Conservation (phyloP, 2,329 filamentous ascomycete species). For the Esteya vermicola region DNA sequence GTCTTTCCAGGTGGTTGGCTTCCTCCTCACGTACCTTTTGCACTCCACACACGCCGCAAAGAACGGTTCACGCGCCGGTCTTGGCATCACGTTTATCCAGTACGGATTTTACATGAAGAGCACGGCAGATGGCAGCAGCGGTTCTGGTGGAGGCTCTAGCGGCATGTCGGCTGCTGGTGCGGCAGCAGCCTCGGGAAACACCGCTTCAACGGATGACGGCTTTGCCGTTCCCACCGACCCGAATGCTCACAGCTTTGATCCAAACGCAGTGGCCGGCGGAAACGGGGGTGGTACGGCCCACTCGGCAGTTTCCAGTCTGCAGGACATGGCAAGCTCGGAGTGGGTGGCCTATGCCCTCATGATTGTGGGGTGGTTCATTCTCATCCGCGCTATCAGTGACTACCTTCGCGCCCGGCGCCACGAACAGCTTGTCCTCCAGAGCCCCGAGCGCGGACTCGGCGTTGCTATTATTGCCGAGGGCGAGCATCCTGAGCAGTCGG, state of each 20-base stretch:
- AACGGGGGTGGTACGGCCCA: conserved; percentile 13
- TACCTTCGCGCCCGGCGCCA: conserved; percentile 79
- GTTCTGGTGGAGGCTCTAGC: conserved; percentile 23
- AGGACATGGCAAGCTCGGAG: conserved; percentile 58
- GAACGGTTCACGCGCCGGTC: conserved; percentile 85
- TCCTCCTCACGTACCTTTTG: conserved; percentile 92
- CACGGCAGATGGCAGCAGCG: conserved; percentile 22
- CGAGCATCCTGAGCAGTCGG: conserved; percentile 64
- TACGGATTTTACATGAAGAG: conserved; percentile 94
- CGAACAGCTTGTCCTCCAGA: conserved; percentile 85
- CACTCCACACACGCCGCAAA: conserved; percentile 98
- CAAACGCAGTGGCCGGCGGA: conserved; percentile 41
- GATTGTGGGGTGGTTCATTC: conserved; percentile 96
- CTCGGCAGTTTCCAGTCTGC: conserved; percentile 19
- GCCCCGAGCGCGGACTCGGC: conserved; percentile 73
- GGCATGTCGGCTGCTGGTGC: conserved; percentile 24
- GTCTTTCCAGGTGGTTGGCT: conserved; percentile 93
- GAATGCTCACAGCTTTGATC: conserved; percentile 80
- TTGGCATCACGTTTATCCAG: conserved; percentile 90
- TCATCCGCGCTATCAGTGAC: conserved; percentile 87
- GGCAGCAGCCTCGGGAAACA: conserved; percentile 23
- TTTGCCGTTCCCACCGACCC: conserved; percentile 68
- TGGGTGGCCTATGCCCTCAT: conserved; percentile 89
- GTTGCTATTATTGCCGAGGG: conserved; percentile 78
- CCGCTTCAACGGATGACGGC: conserved; percentile 30